phyloP scores from a whole-genome alignment of 2,329 filamentous ascomycete species.

The Nakataea oryzae region DNA sequence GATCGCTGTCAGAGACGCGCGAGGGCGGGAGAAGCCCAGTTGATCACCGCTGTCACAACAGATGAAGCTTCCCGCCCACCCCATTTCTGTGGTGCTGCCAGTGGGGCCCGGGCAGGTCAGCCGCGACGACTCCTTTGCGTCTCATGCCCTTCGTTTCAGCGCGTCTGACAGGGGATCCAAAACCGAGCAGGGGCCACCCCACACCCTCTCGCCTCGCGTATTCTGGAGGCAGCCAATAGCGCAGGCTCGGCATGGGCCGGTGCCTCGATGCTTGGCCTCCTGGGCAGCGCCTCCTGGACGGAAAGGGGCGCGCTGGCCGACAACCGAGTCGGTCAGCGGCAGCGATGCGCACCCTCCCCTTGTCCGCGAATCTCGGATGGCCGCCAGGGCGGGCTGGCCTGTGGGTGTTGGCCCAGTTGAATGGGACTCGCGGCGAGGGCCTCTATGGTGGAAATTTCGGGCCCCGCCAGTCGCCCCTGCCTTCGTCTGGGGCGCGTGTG shows the following conservation, averaged over 20 bases:
- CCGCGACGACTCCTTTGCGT: background rate
- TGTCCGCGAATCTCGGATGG: too few species aligned
- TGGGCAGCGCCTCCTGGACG: too few species aligned
- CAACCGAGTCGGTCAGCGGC: background rate
- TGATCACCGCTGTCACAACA: background rate
- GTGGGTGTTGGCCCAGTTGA: too few species aligned
- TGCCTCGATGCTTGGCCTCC: background rate
- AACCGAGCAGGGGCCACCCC: background rate
- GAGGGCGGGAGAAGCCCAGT: background rate
- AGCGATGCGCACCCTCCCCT: background rate
- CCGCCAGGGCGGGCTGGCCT: too few species aligned
- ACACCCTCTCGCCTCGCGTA: background rate
- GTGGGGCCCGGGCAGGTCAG: background rate
- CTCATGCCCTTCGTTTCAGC: background rate
- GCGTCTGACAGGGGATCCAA: background rate
- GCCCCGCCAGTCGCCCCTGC: background rate
- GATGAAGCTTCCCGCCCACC: background rate
- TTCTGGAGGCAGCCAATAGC: too few species aligned
- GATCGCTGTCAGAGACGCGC: background rate
- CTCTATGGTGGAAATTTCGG: background rate
- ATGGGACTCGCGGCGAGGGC: background rate
- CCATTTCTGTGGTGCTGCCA: background rate
- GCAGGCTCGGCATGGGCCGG: background rate
- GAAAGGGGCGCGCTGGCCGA: too few species aligned
- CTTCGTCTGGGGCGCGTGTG: background rate